Base-by-base conservation (phyloP, 1,284 basidiomycete species). In the Uromyces viciae-fabae region DNA sequence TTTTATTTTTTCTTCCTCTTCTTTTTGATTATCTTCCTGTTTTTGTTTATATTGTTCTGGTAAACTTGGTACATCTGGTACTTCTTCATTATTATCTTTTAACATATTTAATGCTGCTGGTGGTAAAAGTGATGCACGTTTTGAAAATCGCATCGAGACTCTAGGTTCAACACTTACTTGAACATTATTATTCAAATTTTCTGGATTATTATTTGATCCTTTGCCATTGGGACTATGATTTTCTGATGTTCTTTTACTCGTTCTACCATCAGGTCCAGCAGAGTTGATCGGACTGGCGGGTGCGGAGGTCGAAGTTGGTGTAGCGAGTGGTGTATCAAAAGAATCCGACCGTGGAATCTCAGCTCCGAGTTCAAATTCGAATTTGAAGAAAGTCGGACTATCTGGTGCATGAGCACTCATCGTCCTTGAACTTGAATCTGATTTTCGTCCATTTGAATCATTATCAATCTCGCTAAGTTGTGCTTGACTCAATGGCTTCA, bases 91-190 rank as follows among this genome's bases (percentile, higher is more conserved):
- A 15, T 77, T 81, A 49, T 85, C 84, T 56, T 82, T 83, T 36
- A 85, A 81, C 31, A 85, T 66, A 56, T 84, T 83, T 15, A 85
- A 81, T 8, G 85, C 85, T 0, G 84, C 83, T 1, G 84, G 84
- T 8, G 85, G 85, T 3, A 85, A 81, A 56, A 85, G 84, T 38
- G 84, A 84, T 31, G 82, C 82, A 0, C 85, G 82, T 78, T 85
- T 85, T 28, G 84, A 85, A 82, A 85, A 85, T 2, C 85, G 83
- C 43, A 82, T 75, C 7, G 84, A 84, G 22, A 85, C 84, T n/a
- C 85, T 40, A 8, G 82, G 71, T 25, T 79, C 83, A 17, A 75
- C 43, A 17, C 17, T 72, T 9, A 33, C 42, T 38, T 66, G 56
- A 52, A 22, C 74, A 54, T 38, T 60, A 58, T 33, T 68, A 80